A percentile compares a stretch with the other conserved stretches of the same genome.
Conservation (phyloP, 345 rosid species). For the Cardamine chenopodiifolia region DNA sequence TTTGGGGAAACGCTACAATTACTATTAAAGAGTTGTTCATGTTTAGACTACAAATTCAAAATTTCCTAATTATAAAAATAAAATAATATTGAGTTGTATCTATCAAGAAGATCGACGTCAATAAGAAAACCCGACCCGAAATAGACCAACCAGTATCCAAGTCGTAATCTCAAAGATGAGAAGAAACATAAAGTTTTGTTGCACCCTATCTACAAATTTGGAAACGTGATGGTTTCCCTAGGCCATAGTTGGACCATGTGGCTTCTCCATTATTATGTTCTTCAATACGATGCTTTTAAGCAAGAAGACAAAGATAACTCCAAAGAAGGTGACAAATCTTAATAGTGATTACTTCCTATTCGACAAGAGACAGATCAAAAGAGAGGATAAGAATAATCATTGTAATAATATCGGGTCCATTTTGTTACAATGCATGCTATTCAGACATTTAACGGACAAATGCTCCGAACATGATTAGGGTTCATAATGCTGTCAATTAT, state of each 20-base stretch:
- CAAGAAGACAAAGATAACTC: conserved; percentile 43
- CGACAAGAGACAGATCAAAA: conserved; percentile 48
- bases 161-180: conserved; percentile 17
- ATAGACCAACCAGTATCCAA: conserved; percentile 11
- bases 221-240: conserved; percentile 45
- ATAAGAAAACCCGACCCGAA: not conserved
- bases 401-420: conserved; percentile 45
- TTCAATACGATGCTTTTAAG: conserved; percentile 37
- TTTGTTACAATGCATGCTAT: conserved; percentile 19
- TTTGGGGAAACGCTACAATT: not conserved
- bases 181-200: conserved; percentile 35
- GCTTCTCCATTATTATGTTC: conserved; percentile 45
- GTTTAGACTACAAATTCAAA: not conserved
- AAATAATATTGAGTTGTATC: conserved; percentile 9
- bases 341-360: conserved; percentile 43
- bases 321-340: conserved; percentile 43
- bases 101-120: not conserved
- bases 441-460: conserved; percentile 35
- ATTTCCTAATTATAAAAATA: not conserved
- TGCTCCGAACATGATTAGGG: conserved; percentile 35
- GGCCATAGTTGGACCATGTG: conserved; percentile 43
- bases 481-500: conserved; percentile 39
- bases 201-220: conserved; percentile 39
- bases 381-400: conserved; percentile 43
- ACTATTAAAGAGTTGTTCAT: not conserved